Evolutionary conservation across 208 protist genomes (phyloP).

Genomic region (Acanthamoeba royreba): DNA sequence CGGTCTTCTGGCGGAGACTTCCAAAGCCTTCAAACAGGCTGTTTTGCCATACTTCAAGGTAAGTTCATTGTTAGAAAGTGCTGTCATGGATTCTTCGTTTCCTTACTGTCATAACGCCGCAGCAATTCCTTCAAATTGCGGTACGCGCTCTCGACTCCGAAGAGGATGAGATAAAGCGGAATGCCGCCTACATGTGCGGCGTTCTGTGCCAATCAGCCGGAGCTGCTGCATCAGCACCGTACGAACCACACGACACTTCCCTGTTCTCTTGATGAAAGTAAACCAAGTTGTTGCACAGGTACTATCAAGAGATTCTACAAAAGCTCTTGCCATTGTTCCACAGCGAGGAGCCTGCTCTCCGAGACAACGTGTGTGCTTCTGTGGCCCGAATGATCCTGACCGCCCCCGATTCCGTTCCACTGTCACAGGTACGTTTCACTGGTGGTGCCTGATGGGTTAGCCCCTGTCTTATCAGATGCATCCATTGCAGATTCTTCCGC

Average conservation of each 20-base stretch:
- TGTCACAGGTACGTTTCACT: neutral
- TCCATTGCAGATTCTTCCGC: neutral
- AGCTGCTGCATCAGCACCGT: too few relatives aligned
- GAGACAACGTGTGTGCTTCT: conserved; percentile 2
- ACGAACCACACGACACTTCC: too few relatives aligned
- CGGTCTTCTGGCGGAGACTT: conserved; percentile 9
- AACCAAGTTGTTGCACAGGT: neutral
- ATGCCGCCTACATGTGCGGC: conserved; percentile 14
- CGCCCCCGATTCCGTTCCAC: neutral
- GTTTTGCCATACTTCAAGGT: conserved; percentile 17
- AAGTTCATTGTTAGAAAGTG: neutral
- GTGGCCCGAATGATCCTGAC: neutral
- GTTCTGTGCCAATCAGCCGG: neutral
- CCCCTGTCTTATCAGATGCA: neutral
- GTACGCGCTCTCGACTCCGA: neutral
- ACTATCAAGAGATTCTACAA: neutral
- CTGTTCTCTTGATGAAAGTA: neutral
- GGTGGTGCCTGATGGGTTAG: too few relatives aligned
- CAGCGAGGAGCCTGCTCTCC: neutral
- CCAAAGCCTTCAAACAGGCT: neutral
- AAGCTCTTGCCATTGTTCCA: neutral
- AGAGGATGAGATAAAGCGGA: neutral
- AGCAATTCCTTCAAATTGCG: conserved; percentile 38
- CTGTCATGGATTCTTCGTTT: neutral
- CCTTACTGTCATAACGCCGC: too few relatives aligned